phyloP scores from a whole-genome alignment of 345 rosid genomes.

The Camelina sativa region DNA sequence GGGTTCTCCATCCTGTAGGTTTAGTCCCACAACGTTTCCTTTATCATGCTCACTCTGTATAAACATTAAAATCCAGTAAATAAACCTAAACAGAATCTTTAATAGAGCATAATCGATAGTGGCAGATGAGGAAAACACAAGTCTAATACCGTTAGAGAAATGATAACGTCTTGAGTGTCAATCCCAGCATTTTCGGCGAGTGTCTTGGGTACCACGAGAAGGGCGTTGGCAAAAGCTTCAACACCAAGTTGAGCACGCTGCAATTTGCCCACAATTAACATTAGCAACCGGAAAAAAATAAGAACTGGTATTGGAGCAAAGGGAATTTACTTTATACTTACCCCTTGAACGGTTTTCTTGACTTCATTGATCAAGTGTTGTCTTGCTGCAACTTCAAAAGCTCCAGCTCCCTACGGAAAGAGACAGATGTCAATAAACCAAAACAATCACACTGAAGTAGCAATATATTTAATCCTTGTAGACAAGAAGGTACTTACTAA shows the following conservation, averaged over 20 bases:
- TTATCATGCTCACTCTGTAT: slow-evolving; percentile 91
- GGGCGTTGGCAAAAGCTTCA: slow-evolving; percentile 97
- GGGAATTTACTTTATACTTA: slow-evolving; percentile 38
- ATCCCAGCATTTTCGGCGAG: slow-evolving; percentile 97
- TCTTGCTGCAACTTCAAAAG: slow-evolving; percentile 97
- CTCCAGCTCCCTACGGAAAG: slow-evolving; percentile 84
- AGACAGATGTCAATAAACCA: slow-evolving; percentile 16
- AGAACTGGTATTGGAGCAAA: slow-evolving; percentile 4
- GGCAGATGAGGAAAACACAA: neutral
- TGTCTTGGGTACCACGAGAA: slow-evolving; percentile 96
- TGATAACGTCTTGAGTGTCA: slow-evolving; percentile 94
- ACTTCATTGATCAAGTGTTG: slow-evolving; percentile 82
- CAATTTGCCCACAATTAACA: slow-evolving; percentile 22
- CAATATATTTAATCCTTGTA: neutral
- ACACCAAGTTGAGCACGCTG: slow-evolving; percentile 99
- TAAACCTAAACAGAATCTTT: neutral
- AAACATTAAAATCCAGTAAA: slow-evolving; percentile 7
- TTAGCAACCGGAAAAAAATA: slow-evolving; percentile 5
- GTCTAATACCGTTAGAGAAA: slow-evolving; percentile 71
- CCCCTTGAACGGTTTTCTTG: slow-evolving; percentile 95
- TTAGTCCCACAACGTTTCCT: slow-evolving; percentile 86
- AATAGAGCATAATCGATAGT: neutral
- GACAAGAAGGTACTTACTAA: slow-evolving; percentile 58
- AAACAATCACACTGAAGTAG: neutral
- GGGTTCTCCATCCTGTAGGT: slow-evolving; percentile 82